Evolutionary conservation across 371 early-diverging fungal genomes (phyloP).

Genomic region (Funneliformis caledonium): DNA sequence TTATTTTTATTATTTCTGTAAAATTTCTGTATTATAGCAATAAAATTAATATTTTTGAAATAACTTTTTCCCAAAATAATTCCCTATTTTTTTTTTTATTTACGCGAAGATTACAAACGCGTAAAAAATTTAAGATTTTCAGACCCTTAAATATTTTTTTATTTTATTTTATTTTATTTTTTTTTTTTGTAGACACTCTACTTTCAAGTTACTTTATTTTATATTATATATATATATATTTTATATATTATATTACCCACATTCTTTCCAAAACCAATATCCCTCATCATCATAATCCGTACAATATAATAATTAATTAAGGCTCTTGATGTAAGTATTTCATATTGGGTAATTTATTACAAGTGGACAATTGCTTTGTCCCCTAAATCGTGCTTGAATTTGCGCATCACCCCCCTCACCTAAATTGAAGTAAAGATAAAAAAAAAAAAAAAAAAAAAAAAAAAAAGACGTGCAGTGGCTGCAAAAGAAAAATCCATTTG

Average conservation of each 20-base stretch:
- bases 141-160: background rate
- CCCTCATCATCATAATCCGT: conserved; percentile 1
- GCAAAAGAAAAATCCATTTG: conserved; percentile 24
- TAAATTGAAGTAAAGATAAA: background rate
- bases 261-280: conserved; percentile 24
- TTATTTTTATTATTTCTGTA: conserved; percentile 5
- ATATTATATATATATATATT: background rate
- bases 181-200: background rate
- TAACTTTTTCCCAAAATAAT: background rate
- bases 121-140: conserved; percentile 3
- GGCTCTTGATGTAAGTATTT: conserved; percentile 22
- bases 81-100: background rate
- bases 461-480: background rate
- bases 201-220: background rate
- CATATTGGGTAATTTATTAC: conserved; percentile 21
- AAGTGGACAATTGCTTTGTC: conserved; percentile 15
- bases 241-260: background rate
- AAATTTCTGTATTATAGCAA: no score
- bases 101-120: conserved; percentile 14
- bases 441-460: background rate
- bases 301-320: conserved; percentile 6
- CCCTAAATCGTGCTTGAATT: conserved; percentile 22
- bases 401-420: conserved; percentile 21
- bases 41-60: conserved; percentile 57
- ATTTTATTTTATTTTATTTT: no score